Conservation (phyloP, 2,329 filamentous ascomycete species). For the Cercospora beticola region DNA sequence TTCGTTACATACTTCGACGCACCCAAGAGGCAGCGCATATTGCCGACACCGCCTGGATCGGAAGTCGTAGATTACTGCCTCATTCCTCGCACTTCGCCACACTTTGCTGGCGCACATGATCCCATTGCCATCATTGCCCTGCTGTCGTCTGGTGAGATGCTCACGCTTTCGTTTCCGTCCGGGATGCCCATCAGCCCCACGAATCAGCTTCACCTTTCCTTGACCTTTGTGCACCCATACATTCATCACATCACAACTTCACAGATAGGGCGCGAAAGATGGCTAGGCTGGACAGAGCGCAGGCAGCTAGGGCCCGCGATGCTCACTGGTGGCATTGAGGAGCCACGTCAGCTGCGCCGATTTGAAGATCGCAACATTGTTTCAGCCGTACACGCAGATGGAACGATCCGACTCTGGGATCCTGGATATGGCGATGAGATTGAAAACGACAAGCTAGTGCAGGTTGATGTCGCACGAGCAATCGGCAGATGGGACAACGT, state of each 20-base stretch:
- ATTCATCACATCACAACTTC: constrained; percentile 71
- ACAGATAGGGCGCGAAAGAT: constrained; percentile 72
- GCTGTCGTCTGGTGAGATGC: constrained; percentile 80
- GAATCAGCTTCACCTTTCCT: constrained; percentile 84
- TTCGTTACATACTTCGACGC: constrained; percentile 75
- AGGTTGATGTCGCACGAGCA: constrained; percentile 82
- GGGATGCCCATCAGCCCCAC: constrained; percentile 89
- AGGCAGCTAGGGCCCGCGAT: constrained; percentile 75
- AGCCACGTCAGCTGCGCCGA: constrained; percentile 66
- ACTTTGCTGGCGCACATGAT: constrained; percentile 85
- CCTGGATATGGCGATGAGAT: constrained; percentile 88
- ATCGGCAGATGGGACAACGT: constrained; percentile 76
- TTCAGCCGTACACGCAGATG: constrained; percentile 84
- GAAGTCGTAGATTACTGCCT: constrained; percentile 78
- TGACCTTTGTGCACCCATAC: constrained; percentile 89
- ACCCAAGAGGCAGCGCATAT: constrained; percentile 67
- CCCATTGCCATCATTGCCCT: constrained; percentile 80
- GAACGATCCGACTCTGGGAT: constrained; percentile 90
- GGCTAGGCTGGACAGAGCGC: constrained; percentile 88
- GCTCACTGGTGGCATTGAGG: constrained; percentile 75
- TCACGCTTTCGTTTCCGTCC: constrained; percentile 88
- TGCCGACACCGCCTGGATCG: constrained; percentile 75
- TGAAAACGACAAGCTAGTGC: constrained; percentile 77
- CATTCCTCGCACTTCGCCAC: constrained; percentile 77
- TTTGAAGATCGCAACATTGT: constrained; percentile 83